Conservation (phyloP, 805 yeast species). For the Wickerhamiella nectarea region DNA sequence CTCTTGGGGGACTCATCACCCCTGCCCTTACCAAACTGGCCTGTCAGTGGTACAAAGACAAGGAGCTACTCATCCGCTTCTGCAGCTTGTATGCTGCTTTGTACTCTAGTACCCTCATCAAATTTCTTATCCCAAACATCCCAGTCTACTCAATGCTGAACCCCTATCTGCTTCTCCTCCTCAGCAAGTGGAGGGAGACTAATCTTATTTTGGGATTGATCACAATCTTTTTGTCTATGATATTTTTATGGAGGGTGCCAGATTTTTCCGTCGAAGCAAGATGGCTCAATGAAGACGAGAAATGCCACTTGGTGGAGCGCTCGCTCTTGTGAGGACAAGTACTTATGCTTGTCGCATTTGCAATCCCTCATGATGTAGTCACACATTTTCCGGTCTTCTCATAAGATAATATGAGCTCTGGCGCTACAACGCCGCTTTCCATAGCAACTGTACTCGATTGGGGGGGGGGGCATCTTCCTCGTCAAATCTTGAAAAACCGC, state of each 20-base stretch:
- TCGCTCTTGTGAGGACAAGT: conserved; percentile 40
- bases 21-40: conserved; percentile 47
- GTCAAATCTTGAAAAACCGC: conserved; percentile 7
- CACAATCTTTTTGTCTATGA: conserved; percentile 30
- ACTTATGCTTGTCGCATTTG: conserved; percentile 30
- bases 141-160: conserved; percentile 7
- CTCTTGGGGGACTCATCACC: conserved; percentile 38
- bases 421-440: conserved; percentile 24
- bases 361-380: conserved; percentile 43
- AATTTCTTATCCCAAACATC: conserved; percentile 38
- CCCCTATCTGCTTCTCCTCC: conserved; percentile 5
- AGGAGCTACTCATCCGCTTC: conserved; percentile 33
- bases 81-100: conserved; percentile 32
- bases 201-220: conserved; percentile 44
- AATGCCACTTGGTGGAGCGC: conserved; percentile 33
- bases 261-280: conserved; percentile 38
- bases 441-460: conserved; percentile 32
- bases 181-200: conserved; percentile 39
- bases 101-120: conserved; percentile 34
- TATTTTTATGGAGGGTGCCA: conserved; percentile 29
- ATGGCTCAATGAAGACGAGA: conserved; percentile 35
- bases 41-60: conserved; percentile 40
- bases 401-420: conserved; percentile 26
- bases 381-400: conserved; percentile 36
- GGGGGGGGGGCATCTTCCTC: conserved; percentile 13